Evolutionary conservation across 2,329 filamentous ascomycete genomes (phyloP).

Genomic region (Fusarium succisae): DNA sequence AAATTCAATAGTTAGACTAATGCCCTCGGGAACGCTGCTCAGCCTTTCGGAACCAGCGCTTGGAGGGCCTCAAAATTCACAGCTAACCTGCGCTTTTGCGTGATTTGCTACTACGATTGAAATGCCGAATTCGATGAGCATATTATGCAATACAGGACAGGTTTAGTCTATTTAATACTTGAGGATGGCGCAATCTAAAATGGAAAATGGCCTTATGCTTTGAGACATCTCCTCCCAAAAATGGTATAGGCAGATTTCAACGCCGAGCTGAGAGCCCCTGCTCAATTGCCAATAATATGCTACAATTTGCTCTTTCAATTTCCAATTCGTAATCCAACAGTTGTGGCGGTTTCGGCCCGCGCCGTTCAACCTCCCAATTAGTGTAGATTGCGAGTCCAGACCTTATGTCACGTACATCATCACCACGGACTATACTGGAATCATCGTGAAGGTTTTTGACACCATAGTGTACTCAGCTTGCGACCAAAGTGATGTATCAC

Average conservation of each 20-base stretch:
- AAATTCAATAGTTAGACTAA: too few species aligned
- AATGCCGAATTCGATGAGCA: neutral
- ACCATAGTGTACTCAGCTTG: neutral
- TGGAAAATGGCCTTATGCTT: neutral
- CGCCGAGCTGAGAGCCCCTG: neutral
- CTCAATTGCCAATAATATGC: neutral
- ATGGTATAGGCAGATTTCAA: neutral
- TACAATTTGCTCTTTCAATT: neutral
- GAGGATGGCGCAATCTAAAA: neutral
- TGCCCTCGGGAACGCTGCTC: fast-evolving
- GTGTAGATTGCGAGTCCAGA: neutral
- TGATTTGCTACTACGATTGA: neutral
- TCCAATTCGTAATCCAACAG: neutral
- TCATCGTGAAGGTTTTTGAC: too few species aligned
- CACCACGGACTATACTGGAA: too few species aligned
- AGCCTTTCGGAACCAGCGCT: neutral
- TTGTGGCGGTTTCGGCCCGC: neutral
- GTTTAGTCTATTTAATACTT: too few species aligned
- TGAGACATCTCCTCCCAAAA: neutral
- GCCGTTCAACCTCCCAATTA: neutral
- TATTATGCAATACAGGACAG: neutral
- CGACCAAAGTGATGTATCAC: too few species aligned
- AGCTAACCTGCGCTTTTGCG: fast-evolving
- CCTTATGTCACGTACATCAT: too few species aligned
- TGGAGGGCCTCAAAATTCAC: neutral